These are phyloP conservation scores for Isoetes taiwanensis DNA, from an alignment of 75 land plant genomes.

Conservation along the genomic window DNA sequence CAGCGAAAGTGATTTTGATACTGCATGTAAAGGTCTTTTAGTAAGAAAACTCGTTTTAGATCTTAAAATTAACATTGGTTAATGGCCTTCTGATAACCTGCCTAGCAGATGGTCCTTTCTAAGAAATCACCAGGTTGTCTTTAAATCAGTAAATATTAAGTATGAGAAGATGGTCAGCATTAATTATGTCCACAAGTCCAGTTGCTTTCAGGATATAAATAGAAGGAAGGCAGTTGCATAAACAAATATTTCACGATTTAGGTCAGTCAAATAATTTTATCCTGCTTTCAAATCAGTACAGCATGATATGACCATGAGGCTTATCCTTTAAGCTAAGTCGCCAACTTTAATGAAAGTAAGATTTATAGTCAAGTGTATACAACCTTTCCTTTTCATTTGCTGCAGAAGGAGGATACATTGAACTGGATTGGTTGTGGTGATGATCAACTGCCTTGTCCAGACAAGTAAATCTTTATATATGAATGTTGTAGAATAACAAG, in stretches of 20 bases:
- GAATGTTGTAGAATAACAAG: background rate
- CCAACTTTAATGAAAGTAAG: background rate
- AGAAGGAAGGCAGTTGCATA: too few species aligned
- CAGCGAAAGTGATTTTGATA: too few species aligned
- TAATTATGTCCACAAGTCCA: too few species aligned
- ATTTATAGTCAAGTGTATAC: background rate
- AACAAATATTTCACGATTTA: background rate
- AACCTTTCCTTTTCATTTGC: background rate
- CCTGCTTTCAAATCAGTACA: background rate
- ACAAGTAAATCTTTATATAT: constrained; percentile 26
- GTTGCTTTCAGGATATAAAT: too few species aligned
- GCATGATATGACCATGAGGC: background rate
- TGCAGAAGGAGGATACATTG: constrained; percentile 19
- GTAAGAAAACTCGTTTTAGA: background rate
- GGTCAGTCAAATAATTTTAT: background rate
- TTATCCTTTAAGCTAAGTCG: too few species aligned
- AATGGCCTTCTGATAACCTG: too few species aligned
- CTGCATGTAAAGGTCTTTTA: background rate
- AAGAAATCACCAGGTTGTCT: too few species aligned
- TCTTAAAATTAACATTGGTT: too few species aligned
- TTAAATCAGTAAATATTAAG: too few species aligned
- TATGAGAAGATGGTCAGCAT: too few species aligned
- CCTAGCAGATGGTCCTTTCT: too few species aligned
- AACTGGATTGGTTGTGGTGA: constrained; percentile 37
- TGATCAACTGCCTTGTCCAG: constrained; percentile 35